Evolutionary conservation across 2,329 filamentous ascomycete genomes (phyloP).

Genomic region (Microsporum canis): DNA sequence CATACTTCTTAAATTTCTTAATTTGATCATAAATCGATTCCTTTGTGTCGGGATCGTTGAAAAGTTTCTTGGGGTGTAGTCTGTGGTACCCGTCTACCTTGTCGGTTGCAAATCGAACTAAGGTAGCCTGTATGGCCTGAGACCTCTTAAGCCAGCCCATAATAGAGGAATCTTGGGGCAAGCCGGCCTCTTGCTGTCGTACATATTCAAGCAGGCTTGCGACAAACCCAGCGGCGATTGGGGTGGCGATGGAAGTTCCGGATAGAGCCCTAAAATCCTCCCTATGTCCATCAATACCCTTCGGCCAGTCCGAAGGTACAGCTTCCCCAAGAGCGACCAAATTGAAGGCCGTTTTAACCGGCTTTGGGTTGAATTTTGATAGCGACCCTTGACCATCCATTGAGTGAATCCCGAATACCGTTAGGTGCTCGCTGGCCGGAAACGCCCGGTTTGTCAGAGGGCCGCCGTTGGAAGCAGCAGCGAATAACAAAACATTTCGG

Average conservation of each 20-base stretch:
- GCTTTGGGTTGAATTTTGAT: background rate
- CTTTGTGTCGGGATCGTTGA: background rate
- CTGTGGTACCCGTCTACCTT: background rate
- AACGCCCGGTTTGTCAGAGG: too few species aligned
- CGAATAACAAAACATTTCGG: too few species aligned
- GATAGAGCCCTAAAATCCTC: background rate
- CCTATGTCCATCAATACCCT: background rate
- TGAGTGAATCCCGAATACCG: background rate
- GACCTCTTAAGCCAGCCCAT: background rate
- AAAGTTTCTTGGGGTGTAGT: background rate
- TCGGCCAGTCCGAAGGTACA: background rate
- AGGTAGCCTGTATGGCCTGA: background rate
- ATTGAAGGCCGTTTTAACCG: background rate
- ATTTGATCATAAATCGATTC: background rate
- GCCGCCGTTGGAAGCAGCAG: too few species aligned
- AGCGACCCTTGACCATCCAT: background rate
- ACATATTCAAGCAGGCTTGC: background rate
- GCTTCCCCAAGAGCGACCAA: background rate
- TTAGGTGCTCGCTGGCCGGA: too few species aligned
- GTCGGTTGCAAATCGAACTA: background rate
- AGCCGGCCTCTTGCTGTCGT: background rate
- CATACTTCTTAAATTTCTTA: background rate
- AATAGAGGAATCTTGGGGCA: background rate
- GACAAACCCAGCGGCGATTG: background rate
- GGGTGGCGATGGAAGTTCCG: background rate